Evolutionary conservation across 2,329 filamentous ascomycete genomes (phyloP).

Genomic region (Fusarium piperis): DNA sequence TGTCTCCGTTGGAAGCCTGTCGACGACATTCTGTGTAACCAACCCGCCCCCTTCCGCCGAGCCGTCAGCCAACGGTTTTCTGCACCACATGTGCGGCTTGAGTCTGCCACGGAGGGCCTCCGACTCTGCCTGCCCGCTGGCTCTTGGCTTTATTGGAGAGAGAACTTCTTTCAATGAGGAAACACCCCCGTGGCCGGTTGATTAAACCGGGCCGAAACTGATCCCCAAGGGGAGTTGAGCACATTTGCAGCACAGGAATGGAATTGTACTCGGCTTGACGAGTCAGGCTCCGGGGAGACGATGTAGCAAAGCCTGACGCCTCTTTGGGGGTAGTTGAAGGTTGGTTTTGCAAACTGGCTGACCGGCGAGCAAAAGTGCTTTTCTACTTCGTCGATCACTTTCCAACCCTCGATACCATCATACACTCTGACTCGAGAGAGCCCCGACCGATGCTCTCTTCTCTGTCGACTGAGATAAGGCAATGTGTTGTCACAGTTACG

Average conservation of each 20-base stretch:
- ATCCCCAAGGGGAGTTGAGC: neutral
- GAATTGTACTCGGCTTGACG: neutral
- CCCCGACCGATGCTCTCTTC: neutral
- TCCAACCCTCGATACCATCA: neutral
- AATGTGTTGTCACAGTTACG: neutral
- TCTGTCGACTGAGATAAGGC: neutral
- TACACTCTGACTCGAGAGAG: neutral
- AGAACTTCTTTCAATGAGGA: neutral
- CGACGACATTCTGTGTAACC: neutral
- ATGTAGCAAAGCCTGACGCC: neutral
- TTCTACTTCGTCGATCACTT: neutral
- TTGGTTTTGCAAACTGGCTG: neutral
- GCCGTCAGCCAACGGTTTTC: neutral
- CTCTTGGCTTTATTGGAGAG: neutral
- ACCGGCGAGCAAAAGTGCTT: neutral
- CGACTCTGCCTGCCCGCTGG: neutral
- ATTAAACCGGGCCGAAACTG: neutral
- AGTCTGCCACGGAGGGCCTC: neutral
- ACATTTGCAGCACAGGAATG: neutral
- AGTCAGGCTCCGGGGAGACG: neutral
- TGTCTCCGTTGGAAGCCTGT: neutral
- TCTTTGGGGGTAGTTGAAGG: neutral
- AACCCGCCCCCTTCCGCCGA: neutral
- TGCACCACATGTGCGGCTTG: neutral
- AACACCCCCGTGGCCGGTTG: neutral